Evolutionary conservation across 129 eudicot species (phyloP), one percentile per base, ranked within the genome.

Genomic region (Deinandra increscens): DNA sequence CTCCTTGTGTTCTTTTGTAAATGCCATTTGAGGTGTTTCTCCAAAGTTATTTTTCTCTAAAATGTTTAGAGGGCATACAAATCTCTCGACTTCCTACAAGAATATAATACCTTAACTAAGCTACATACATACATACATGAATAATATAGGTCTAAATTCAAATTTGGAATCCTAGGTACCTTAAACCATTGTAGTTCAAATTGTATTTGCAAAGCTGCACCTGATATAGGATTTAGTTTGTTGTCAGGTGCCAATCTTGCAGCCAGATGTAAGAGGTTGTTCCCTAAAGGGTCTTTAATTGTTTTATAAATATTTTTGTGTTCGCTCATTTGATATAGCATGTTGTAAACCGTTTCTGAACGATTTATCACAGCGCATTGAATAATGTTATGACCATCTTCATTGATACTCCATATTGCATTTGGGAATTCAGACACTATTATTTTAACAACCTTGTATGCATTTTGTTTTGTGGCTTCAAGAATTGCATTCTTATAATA

Each of bases 201-300:
- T 38, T 62, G 68, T 17, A 62, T 62, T 37, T 62, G 68, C 6
- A 69, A 50, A 63, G 71, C 81, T 50, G 71, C 76, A n/a, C 81
- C 81, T 0, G 66, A 39, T 36, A 69, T 63, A 18, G 4, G 60
- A 7, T 5, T 69, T 4, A 69, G 71, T 13, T 76, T 68, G 38
- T 45, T 13, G 3, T 48, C 1, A 22, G 81, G 76, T 50, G 76
- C 71, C 29, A 41, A 49, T 8, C 53, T 61, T 15, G 71, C 81
- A 14, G 81, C 76, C 54, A 77, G 19, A 31, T 77, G 81, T 44
- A 77, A 23, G 19, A 56, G 48, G 36, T 70, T 54, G 7, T 70
- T 70, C n/a, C 23, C 26, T 7, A 22, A 70, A 37, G 39, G 23
- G n/a, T 54, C 65, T 53, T 54, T 7, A 6, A 39, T 41, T 34